These are phyloP conservation scores for Ensete ventricosum DNA, from an alignment of 176 grass and related monocot species.

Conservation along the genomic window DNA sequence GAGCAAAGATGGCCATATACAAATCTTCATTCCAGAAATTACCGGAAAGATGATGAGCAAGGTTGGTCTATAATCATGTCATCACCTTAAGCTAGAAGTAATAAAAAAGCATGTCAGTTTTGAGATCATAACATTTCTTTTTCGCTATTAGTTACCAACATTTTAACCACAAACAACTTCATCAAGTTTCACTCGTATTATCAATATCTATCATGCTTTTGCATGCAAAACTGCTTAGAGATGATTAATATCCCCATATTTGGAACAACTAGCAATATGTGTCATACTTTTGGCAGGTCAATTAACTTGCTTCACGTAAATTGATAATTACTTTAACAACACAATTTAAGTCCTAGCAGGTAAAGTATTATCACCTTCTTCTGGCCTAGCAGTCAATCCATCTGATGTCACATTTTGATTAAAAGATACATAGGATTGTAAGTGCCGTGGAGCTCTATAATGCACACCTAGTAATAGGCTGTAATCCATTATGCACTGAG, in stretches of 20 bases:
- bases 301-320: neutral
- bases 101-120: neutral
- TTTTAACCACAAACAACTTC: too few species aligned
- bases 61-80: neutral
- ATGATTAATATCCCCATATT: neutral
- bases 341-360: neutral
- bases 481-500: slow-evolving; percentile 92
- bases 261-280: neutral
- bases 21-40: neutral
- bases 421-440: slow-evolving; percentile 41
- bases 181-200: too few species aligned
- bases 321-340: neutral
- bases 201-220: neutral
- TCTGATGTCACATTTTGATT: slow-evolving; percentile 39
- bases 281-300: neutral
- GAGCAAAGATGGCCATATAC: neutral
- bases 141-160: too few species aligned
- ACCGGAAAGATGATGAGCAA: too few species aligned
- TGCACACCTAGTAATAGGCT: slow-evolving; percentile 94
- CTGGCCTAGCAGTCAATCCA: slow-evolving; percentile 67
- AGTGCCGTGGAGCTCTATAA: slow-evolving; percentile 85
- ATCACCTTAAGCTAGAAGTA: neutral
- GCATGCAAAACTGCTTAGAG: neutral
- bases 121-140: neutral
- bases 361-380: slow-evolving; percentile 39